Evolutionary conservation across 306 rosid species (phyloP), one percentile per base, ranked within the genome.

Genomic region (Pterocarpus macrocarpus): DNA sequence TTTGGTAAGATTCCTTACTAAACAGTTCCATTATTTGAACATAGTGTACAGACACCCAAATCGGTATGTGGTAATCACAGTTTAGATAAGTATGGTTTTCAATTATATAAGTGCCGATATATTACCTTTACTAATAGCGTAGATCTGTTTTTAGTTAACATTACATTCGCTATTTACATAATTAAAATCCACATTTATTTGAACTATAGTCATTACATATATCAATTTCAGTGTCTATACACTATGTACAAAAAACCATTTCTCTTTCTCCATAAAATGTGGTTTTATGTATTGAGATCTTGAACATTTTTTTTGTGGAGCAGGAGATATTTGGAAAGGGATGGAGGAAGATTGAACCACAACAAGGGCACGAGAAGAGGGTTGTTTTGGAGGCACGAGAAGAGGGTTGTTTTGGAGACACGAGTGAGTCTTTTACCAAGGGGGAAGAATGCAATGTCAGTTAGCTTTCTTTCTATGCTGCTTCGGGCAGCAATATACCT

Each of bases 291-390:
- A 68, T 28, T 69, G 62, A 56, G 44, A 73, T 74, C 41, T 67
- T 56, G 35, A 67, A 38, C 41, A 2, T 17, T 43, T 3, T 0
- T 57, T 38, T 17, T 16, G 8, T 80, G 82, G 73, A 50, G 83
- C 84, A 93, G 99, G 99, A 93, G 83, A 86, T 85, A 57, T 88
- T 90, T 76, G 95, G 94, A 43, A 95, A 89, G 74, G 96, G 92
- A 70, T 86, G 97, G 91, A 93, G 81, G 81, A 85, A 87, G 75
- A 87, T 88, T 0, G 97, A 91, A 71, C 87, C 93, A 35, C 82
- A 76, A 50, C 87, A 89, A 53, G 97, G 89, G 85, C 95, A 95
- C 3, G 97, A 95, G 56, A 91, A 91, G 87, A 88, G 99, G 67
- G 91, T 91, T 36, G 90, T 95, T 77, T 76, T 95, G 47, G 98